Evolutionary conservation across 345 rosid genomes (phyloP), one percentile per base, ranked within the genome.

Genomic region (Sisymbrium irio): DNA sequence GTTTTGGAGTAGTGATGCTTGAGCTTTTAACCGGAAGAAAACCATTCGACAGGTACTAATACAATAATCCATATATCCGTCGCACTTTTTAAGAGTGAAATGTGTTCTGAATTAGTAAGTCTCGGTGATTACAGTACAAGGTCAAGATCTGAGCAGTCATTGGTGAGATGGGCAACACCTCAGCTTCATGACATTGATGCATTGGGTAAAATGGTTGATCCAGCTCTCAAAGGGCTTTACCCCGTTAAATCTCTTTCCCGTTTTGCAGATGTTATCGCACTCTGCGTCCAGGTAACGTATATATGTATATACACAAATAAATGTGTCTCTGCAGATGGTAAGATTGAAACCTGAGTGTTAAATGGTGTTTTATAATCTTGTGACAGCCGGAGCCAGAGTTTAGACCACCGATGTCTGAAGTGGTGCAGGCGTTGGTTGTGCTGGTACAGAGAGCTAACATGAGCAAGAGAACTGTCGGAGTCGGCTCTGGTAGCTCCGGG

Each of bases 111-210:
- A 46, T 8, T 36, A 65, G 66, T 9, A 59, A 58, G 15, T 20
- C 12, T n/a, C 32, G 27, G 37, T 54, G 18, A 49, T 61, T 1
- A 56, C 91, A 95, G 99, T 81, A 69, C 97, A 42, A 92, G 91
- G 85, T 82, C 89, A 72, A 92, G 97, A 76, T 70, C 82, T 1
- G 98, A 95, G 79, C 99, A 95, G 79, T 92, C 98, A 68, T 77
- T 95, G 82, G 98, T 95, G 75, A 86, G 96, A 78, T 95, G 99
- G 99, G 98, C 97, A 58, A 95, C 97, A 35, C 99, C 99, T 70
- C 98, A 95, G 85, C 99, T 95, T 71, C 99, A 95, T 50, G 99
- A 92, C 73, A 95, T 95, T 7, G 97, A 95, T 80, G 97, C 99
- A n/a, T 77, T 95, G 47, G 71, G 91, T 1, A 92, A 90, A 85